Evolutionary conservation across 179 eudicot species (phyloP).

Genomic region (Silene noctiflora): DNA sequence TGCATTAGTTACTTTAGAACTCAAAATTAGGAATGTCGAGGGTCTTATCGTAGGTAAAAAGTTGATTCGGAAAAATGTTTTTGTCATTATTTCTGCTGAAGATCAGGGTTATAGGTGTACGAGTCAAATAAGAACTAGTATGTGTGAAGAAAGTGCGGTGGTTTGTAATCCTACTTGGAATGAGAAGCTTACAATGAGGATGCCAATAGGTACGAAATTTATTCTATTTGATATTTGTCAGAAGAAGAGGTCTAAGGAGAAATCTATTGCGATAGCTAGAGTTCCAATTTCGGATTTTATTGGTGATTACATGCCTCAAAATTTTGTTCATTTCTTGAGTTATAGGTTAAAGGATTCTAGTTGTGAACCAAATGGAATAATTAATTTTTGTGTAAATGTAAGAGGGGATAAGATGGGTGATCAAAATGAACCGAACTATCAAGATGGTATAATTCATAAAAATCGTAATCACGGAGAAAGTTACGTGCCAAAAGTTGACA

Average conservation of each 20-base stretch:
- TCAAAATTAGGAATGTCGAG: not conserved
- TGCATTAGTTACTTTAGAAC: not conserved
- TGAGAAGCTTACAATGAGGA: constrained; percentile 36
- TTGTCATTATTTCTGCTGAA: constrained; percentile 34
- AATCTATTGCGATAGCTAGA: constrained; percentile 41
- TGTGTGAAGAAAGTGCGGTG: constrained; percentile 28
- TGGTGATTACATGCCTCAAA: constrained; percentile 35
- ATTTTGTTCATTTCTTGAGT: constrained; percentile 55
- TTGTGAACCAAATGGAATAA: constrained; percentile 61
- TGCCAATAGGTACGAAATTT: constrained; percentile 36
- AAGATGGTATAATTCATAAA: not conserved
- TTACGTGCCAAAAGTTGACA: not conserved
- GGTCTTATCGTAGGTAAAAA: constrained; percentile 1
- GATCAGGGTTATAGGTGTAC: not conserved
- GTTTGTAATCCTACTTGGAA: constrained; percentile 48
- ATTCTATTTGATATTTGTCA: constrained; percentile 42
- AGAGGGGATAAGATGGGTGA: constrained; percentile 9
- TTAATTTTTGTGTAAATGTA: constrained; percentile 53
- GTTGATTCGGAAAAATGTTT: constrained; percentile 38
- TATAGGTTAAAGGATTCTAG: constrained; percentile 49
- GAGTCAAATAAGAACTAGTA: constrained; percentile 12
- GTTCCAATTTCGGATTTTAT: constrained; percentile 58
- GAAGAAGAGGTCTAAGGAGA: constrained; percentile 23
- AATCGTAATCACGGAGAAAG: not conserved
- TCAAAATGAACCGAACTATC: not conserved